Base-by-base conservation (phyloP, 2,329 filamentous ascomycete genomes). In the Phaeomoniella chlamydospora region DNA sequence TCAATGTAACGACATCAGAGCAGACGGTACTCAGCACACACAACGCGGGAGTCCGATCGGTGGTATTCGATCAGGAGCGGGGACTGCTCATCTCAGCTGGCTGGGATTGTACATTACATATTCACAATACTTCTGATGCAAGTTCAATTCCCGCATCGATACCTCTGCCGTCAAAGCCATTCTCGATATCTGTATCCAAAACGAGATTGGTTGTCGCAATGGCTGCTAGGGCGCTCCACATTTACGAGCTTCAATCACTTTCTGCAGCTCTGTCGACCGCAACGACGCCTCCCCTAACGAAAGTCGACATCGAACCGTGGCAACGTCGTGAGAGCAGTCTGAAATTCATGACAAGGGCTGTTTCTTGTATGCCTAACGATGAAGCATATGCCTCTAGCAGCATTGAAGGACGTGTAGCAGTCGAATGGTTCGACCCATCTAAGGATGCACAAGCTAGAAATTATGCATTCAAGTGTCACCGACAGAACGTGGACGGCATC, bases 381-480 rank as follows among this genome's bases (percentile, higher is more conserved):
- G 82, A 80, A 9, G 90, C 90, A 4, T 98, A 96, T 55, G 87
- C 88, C 6, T 88, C 81, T 1, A 84, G 76, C 39, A 87, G 79
- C 49, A 98, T 98, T 49, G 90, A 98, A 55, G 90, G 90, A 3
- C 77, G 90, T 48, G 86, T 98, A 2, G 88, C 87, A 0, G 90
- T 98, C 1, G 90, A 98, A 58, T 96, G 87, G 84, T 96, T 98
- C 55, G 90, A 96, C 53, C 83, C 90, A 12, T 83, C 77, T 4
- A 67, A 76, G 30, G 82, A 88, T 56, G 87, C 82, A 3, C 87
- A 96, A 61, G 80, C 82, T 29, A 74, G 87, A 45, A 96, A 94
- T 58, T 98, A 96, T 56, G 90, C 90, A 11, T 98, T 98, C 73
- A 98, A 98, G 59, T 98, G 90, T 59, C 90, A 98, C 59, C 74